Percentiles rank a stretch among this genome's conserved stretches.
Conservation (phyloP, 2,329 filamentous ascomycete species). For the Pseudopithomyces chartarum region DNA sequence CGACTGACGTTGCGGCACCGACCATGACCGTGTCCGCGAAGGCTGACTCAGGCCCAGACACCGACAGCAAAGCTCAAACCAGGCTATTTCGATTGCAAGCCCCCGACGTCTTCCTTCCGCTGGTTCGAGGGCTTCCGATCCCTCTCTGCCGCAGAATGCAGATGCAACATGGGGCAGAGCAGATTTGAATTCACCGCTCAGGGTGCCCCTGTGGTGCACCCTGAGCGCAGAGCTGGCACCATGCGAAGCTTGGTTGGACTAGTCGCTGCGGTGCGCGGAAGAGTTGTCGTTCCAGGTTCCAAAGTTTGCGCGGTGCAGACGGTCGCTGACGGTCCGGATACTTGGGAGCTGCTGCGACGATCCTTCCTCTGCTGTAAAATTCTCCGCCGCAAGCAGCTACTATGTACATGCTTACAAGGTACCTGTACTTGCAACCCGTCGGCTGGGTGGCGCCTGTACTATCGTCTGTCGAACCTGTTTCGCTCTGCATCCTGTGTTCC, state of each 20-base stretch:
- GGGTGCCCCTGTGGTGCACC: too few relatives aligned
- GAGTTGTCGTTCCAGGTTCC: background rate
- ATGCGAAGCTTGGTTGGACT: background rate
- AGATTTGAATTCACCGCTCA: too few relatives aligned
- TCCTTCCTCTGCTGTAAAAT: conserved; percentile 3
- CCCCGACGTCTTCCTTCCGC: background rate
- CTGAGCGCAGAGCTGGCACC: too few relatives aligned
- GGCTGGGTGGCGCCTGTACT: background rate
- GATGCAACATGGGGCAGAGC: too few relatives aligned
- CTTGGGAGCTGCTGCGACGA: background rate
- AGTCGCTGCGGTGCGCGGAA: background rate
- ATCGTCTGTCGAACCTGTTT: background rate
- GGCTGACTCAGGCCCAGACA: conserved; percentile 4
- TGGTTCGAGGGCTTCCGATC: background rate
- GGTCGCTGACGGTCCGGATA: background rate
- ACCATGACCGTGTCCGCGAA: background rate
- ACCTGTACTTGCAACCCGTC: background rate
- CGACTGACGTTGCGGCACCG: background rate
- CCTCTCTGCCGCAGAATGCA: background rate
- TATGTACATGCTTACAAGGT: too few relatives aligned
- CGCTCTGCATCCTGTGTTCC: background rate
- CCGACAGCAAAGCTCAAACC: background rate
- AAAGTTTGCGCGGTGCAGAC: background rate
- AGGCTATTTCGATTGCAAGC: background rate
- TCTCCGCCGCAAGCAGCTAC: conserved; percentile 1